Evolutionary conservation across 371 early-diverging fungal genomes (phyloP).

Genomic region (Paraphysoderma sedebokerense): DNA sequence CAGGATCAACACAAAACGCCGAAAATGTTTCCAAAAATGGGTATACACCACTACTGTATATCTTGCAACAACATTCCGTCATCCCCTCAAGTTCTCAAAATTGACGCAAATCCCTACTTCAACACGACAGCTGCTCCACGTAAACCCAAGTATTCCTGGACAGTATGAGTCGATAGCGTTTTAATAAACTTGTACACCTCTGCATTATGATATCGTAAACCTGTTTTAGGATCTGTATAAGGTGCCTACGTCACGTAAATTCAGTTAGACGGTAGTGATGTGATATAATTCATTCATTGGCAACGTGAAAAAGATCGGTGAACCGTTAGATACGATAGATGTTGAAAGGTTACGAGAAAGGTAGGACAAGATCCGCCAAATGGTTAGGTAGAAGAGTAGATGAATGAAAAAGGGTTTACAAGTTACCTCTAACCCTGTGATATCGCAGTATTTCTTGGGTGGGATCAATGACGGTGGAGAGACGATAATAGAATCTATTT

Average conservation of each 20-base stretch:
- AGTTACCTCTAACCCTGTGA: conserved; percentile 57
- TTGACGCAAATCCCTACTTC: conserved; percentile 8
- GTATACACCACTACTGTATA: too few relatives aligned
- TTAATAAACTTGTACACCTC: conserved; percentile 66
- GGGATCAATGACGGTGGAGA: conserved; percentile 68
- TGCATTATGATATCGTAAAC: conserved; percentile 58
- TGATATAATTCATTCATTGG: background rate
- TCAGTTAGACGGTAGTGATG: background rate
- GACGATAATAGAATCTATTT: conserved; percentile 56
- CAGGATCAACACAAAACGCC: too few relatives aligned
- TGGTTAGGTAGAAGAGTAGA: too few relatives aligned
- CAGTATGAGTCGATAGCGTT: conserved; percentile 45
- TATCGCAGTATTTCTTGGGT: conserved; percentile 78
- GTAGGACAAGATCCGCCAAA: background rate
- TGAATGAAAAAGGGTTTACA: too few relatives aligned
- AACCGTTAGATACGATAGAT: background rate
- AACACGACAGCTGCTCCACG: conserved; percentile 69
- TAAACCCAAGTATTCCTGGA: conserved; percentile 62
- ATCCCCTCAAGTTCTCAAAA: too few relatives aligned
- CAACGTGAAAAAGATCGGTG: background rate
- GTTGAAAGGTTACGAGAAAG: background rate
- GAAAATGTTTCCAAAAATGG: too few relatives aligned
- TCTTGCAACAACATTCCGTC: too few relatives aligned
- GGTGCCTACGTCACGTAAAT: conserved; percentile 23
- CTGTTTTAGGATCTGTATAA: conserved; percentile 78